Conservation (phyloP, 108 stramenopile species). For the Discostella stelligeroides region DNA sequence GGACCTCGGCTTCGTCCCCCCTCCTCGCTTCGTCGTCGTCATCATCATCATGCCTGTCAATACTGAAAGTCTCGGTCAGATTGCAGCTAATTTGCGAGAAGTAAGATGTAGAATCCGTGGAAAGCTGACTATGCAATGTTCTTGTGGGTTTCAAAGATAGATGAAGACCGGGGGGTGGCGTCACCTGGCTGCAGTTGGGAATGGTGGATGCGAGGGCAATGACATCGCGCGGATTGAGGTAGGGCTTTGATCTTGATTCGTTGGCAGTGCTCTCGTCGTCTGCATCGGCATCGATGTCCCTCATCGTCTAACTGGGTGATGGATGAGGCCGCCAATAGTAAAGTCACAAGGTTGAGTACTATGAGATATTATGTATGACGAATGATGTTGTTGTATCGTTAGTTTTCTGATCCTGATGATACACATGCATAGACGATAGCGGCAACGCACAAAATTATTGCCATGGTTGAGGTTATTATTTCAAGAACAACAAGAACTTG, state of each 20-base stretch:
- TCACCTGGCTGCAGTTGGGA: constrained; percentile 20
- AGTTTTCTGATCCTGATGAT: too few relatives aligned
- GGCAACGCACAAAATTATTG: too few relatives aligned
- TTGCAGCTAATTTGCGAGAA: constrained; percentile 4
- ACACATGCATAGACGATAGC: too few relatives aligned
- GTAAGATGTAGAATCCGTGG: neutral
- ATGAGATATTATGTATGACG: too few relatives aligned
- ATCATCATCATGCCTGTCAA: constrained; percentile 32
- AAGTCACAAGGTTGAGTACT: too few relatives aligned
- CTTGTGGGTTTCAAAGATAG: neutral
- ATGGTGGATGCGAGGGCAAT: constrained; percentile 14
- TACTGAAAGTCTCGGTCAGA: constrained; percentile 10
- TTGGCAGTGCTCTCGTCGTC: neutral
- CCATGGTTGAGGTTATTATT: too few relatives aligned
- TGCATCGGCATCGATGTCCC: neutral
- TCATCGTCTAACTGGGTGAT: constrained; percentile 5
- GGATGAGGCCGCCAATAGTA: too few relatives aligned
- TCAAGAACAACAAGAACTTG: too few relatives aligned
- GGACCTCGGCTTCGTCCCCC: constrained; percentile 10
- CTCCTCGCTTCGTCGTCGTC: constrained; percentile 30
- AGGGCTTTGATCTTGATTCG: constrained; percentile 7
- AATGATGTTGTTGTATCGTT: too few relatives aligned
- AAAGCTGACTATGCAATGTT: neutral
- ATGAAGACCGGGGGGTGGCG: constrained; percentile 7
- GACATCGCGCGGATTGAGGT: constrained; percentile 17